phyloP scores from a whole-genome alignment of 2,329 filamentous ascomycete species.

The Microdochium nivale region DNA sequence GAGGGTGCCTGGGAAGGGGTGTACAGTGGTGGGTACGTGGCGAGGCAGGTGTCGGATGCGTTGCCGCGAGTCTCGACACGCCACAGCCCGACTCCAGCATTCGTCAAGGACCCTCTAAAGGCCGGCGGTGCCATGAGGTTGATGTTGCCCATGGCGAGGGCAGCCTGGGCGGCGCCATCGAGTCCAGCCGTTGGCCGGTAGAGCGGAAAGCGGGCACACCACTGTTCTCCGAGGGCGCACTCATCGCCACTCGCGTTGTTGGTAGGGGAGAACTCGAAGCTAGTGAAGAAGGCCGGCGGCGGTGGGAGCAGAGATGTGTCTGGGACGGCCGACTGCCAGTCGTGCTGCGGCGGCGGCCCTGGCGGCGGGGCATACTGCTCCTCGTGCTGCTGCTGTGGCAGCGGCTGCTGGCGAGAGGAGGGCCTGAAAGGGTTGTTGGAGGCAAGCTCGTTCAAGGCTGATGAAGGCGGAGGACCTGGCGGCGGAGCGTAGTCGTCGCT shows the following conservation, averaged over 20 bases:
- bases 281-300: constrained; percentile 57
- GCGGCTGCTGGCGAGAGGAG: constrained; percentile 14
- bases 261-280: constrained; percentile 55
- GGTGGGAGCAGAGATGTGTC: constrained; percentile 67
- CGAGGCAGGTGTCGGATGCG: constrained; percentile 53
- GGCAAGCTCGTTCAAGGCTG: constrained; percentile 16
- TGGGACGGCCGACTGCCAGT: constrained; percentile 63
- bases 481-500: constrained; percentile 12
- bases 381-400: constrained; percentile 16
- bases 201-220: constrained; percentile 56
- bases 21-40: constrained; percentile 64
- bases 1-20: constrained; percentile 51
- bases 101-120: constrained; percentile 37
- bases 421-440: constrained; percentile 11
- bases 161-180: constrained; percentile 33
- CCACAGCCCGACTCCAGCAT: constrained; percentile 43
- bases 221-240: constrained; percentile 54
- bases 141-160: constrained; percentile 43
- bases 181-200: constrained; percentile 42
- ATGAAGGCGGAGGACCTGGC: constrained; percentile 16
- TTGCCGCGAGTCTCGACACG: constrained; percentile 27
- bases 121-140: constrained; percentile 41
- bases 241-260: constrained; percentile 61
- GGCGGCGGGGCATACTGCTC: constrained; percentile 26
- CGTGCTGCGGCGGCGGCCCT: constrained; percentile 41